Conservation (phyloP, 495 filamentous ascomycete species). For the Neurospora sp. region DNA sequence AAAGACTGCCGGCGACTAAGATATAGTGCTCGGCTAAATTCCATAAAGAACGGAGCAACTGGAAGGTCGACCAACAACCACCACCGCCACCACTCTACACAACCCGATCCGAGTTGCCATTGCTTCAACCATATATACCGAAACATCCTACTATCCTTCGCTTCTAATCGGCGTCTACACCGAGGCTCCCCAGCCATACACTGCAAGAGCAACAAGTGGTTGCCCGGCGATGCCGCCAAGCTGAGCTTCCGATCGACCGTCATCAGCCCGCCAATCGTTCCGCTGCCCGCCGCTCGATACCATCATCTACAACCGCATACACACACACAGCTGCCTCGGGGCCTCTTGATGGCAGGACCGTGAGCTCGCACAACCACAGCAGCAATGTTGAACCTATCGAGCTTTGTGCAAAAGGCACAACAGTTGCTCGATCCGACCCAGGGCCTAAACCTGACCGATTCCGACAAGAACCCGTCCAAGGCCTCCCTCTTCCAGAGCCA, state of each 20-base stretch:
- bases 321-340: background rate
- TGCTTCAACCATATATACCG: background rate
- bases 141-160: background rate
- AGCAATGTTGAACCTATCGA: constrained; percentile 56
- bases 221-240: constrained; percentile 4
- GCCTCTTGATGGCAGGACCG: constrained; percentile 7
- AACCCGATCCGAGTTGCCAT: background rate
- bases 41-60: background rate
- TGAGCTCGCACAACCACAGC: constrained; percentile 2
- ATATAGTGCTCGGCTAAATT: background rate
- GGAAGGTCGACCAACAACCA: background rate
- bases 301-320: background rate
- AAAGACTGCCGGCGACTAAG: background rate
- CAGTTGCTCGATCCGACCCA: constrained; percentile 82
- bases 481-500: constrained; percentile 88
- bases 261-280: constrained; percentile 1
- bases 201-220: background rate
- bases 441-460: constrained; percentile 53
- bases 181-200: background rate
- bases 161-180: background rate
- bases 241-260: background rate
- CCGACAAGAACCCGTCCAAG: constrained; percentile 77
- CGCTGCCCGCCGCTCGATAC: background rate
- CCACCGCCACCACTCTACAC: background rate
- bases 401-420: constrained; percentile 84